phyloP scores from a whole-genome alignment of 441 rosid species.

The Cnidoscolus chayamansa region DNA sequence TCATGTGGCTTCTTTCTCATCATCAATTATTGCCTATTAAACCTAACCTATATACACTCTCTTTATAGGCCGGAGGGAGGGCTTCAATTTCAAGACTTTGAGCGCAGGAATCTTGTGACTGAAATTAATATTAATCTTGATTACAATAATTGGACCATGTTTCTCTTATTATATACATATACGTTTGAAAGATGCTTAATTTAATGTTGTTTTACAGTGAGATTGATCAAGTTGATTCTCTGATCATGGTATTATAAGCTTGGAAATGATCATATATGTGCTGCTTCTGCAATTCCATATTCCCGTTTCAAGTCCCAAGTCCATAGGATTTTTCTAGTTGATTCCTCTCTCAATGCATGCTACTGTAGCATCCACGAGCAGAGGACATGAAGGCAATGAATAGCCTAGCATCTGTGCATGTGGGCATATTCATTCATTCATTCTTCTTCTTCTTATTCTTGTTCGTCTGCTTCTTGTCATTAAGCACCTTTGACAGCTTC shows the following conservation, averaged over 20 bases:
- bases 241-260: too few relatives aligned
- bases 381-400: neutral
- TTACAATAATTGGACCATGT: slow-evolving; percentile 30
- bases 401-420: neutral
- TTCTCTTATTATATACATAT: neutral
- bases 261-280: too few relatives aligned
- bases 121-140: slow-evolving; percentile 25
- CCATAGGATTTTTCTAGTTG: too few relatives aligned
- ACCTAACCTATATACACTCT: slow-evolving; percentile 46
- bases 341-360: slow-evolving; percentile 17
- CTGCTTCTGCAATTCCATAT: too few relatives aligned
- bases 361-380: slow-evolving; percentile 22
- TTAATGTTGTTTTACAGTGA: too few relatives aligned
- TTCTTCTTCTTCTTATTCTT: neutral
- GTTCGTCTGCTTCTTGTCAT: too few relatives aligned
- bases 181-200: too few relatives aligned
- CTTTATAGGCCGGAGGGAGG: slow-evolving; percentile 46
- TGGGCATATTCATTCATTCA: neutral
- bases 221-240: too few relatives aligned
- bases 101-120: slow-evolving; percentile 27
- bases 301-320: too few relatives aligned
- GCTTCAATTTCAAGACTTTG: slow-evolving; percentile 33
- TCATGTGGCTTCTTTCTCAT: slow-evolving; percentile 38
- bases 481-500: too few relatives aligned
- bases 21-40: slow-evolving; percentile 42